Base-by-base conservation (phyloP, 345 rosid species). In the Ceriops decandra region DNA sequence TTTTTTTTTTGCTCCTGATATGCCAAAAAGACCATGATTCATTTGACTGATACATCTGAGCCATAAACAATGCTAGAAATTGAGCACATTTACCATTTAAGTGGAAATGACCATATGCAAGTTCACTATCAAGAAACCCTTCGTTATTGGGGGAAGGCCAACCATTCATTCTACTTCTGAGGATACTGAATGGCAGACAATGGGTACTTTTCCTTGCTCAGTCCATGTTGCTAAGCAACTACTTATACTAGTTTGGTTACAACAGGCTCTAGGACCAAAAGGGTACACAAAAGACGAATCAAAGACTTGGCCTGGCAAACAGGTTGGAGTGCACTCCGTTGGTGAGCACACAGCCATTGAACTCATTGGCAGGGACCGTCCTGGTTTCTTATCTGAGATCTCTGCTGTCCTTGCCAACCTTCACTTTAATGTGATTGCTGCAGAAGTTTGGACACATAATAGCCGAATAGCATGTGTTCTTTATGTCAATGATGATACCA, bases 401-500 rank as follows among this genome's bases (percentile, higher is more conserved):
- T 85, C 87, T 20, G 93, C 98, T 19, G 84, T 89, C 75, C 87
- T 93, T 46, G 88, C 95, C 57, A 81, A 82, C 74, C 93, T 91
- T 31, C 82, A 85, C 64, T 83, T 88, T 80, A 89, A 93, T 19
- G 97, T 93, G n/a, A 83, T 63, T 16, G 92, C 88, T 11, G 97
- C 97, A 11, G 96, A 93, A 79, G 93, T 87, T 20, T 93, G 98
- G 98, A 93, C 97, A 1, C 98, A 93, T 68, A 93, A 93, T 76
- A 76, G 77, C 51, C 72, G 97, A 56, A 87, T 88, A 66, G 98
- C 96, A 7, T 89, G 90, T 68, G 95, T 93, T 13, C 77, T 93
- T 57, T 88, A 93, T 30, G 97, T 91, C 73, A 91, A 84, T 32
- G 95, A 89, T 51, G 81, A 85, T 66, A 69, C 74, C 63, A 87